Evolutionary conservation across 495 filamentous ascomycete genomes (phyloP).

Genomic region (Antarctomyces pellizariae): DNA sequence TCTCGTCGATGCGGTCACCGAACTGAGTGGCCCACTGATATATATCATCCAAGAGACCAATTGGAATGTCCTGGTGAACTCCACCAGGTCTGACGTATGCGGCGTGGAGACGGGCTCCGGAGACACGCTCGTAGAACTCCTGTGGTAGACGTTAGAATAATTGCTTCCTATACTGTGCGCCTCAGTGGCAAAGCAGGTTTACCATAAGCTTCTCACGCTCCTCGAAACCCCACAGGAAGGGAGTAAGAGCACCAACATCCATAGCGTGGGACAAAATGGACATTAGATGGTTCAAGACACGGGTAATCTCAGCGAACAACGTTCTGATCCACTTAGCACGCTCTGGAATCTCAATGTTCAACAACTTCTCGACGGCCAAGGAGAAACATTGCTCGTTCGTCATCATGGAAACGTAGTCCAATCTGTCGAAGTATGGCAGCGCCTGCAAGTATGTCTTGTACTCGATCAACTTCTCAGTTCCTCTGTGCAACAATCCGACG

Average conservation of each 20-base stretch:
- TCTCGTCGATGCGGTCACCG: constrained; percentile 96
- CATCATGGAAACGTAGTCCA: constrained; percentile 99
- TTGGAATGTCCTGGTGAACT: constrained; percentile 82
- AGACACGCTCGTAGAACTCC: constrained; percentile 99
- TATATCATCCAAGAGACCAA: constrained; percentile 95
- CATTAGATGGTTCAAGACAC: constrained; percentile 95
- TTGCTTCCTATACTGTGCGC: constrained; percentile 1
- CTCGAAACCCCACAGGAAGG: constrained; percentile 99
- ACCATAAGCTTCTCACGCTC: constrained; percentile 99
- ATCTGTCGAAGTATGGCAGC: constrained; percentile 91
- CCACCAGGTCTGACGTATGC: constrained; percentile 96
- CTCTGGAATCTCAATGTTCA: constrained; percentile 92
- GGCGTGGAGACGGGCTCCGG: constrained; percentile 90
- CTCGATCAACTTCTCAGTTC: constrained; percentile 99
- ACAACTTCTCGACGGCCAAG: constrained; percentile 86
- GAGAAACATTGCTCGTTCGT: constrained; percentile 97
- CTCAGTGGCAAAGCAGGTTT: constrained; percentile 12
- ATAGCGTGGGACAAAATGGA: constrained; percentile 93
- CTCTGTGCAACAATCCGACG: constrained; percentile 86
- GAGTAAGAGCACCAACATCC: constrained; percentile 96
- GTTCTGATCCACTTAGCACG: constrained; percentile 95
- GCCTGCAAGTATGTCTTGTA: constrained; percentile 99
- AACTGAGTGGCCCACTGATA: constrained; percentile 99
- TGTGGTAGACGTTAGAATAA: too few species aligned
- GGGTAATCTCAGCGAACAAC: constrained; percentile 88